phyloP scores from a whole-genome alignment of 495 filamentous ascomycete species.

The Diplogelasinospora grovesii region DNA sequence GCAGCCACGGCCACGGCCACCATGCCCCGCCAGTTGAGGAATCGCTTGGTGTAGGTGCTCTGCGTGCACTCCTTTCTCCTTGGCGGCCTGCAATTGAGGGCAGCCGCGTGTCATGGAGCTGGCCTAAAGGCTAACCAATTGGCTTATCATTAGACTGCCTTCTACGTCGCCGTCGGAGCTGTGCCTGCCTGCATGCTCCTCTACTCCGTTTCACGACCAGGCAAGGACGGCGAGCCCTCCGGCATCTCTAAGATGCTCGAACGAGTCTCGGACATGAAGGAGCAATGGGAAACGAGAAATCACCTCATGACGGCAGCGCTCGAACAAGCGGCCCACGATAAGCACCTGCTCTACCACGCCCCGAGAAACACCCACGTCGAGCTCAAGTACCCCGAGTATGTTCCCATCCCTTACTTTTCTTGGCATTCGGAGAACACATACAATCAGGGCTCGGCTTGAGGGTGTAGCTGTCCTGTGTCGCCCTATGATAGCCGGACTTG shows the following conservation, averaged over 20 bases:
- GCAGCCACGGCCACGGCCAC: constrained; percentile 26
- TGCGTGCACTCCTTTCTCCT: no score
- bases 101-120: background rate
- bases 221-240: constrained; percentile 36
- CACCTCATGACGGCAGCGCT: constrained; percentile 30
- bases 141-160: constrained; percentile 23
- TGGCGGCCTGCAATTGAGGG: background rate
- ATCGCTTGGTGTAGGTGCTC: constrained; percentile 40
- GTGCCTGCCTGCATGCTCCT: constrained; percentile 26
- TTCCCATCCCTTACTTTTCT: constrained; percentile 13
- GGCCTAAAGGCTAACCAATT: constrained; percentile 12
- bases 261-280: constrained; percentile 29
- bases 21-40: constrained; percentile 31
- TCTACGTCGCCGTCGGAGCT: constrained; percentile 33
- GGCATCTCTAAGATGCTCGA: constrained; percentile 26
- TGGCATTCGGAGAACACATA: no score
- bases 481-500: background rate
- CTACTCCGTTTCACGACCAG: constrained; percentile 37
- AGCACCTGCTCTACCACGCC: constrained; percentile 32
- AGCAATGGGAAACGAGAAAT: constrained; percentile 36
- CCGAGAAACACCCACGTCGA: constrained; percentile 31
- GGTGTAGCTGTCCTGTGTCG: background rate
- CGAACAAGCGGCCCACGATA: constrained; percentile 45
- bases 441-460: background rate
- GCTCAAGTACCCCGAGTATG: constrained; percentile 44